Base-by-base conservation (phyloP, 495 filamentous ascomycete genomes). In the Penicillium silybi region DNA sequence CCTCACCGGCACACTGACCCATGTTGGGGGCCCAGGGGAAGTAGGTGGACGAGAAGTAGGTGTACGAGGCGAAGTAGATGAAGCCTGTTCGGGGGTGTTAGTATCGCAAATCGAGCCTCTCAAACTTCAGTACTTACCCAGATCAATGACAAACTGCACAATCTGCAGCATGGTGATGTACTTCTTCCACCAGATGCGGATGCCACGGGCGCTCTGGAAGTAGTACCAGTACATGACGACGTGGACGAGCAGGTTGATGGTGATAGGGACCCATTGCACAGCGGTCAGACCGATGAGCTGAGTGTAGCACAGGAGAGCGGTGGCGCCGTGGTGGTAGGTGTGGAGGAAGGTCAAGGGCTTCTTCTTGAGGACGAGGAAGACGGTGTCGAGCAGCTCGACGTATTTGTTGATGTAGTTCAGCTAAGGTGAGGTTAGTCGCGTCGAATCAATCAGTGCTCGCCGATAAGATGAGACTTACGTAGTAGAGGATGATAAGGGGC, bases 41-140 rank as follows among this genome's bases (percentile, higher is more conserved):
- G 84, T 98, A 97, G 63, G 87, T 88, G 48, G 84, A 89, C 62
- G 88, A 84, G 82, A 95, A 93, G 78, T 95, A 96, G 50, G 87
- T 96, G 74, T 89, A 97, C 27, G 92, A 93, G 48, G 93, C 93
- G 57, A 89, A 95, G 79, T 96, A 97, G 69, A 96, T 87, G 72
- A 95, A 95, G 59, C 83, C 86, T 90, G 54, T 8, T 32, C 29
- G 29, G 11, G 5, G 16, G 15, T 43, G 20, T 63, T 48, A 53
- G 65, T 42, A 22, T 46, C 17, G 8, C 6, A 16, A 35, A 29
- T 6, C 48, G 41, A 41, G 35, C 22, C 6, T 17, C 11, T 26
- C 40, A 6, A 18, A 7, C 10, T 9, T 2, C 13, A 8, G 18
- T 7, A 53, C 75, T 60, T 65, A 79, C 76, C 78, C 20, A 82